Base-by-base conservation (phyloP, 2,329 filamentous ascomycete genomes). In the Pseudocercospora cruenta region DNA sequence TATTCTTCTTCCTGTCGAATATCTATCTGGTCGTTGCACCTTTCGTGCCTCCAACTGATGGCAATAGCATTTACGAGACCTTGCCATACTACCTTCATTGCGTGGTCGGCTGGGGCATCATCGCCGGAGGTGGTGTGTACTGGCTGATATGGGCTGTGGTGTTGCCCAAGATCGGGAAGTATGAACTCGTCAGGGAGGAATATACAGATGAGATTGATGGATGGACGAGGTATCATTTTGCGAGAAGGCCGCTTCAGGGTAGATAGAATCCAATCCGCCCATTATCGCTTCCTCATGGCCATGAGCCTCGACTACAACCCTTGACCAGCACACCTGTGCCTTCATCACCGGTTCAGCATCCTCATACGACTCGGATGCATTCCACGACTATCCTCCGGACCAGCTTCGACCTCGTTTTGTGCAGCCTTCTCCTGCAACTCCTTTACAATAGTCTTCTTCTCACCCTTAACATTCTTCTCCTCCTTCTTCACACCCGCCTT, bases 51-150 rank as follows among this genome's bases (percentile, higher is more conserved):
- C 84, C 84, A 0, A 76, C 74, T 1, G 78, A 77, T 0, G 82
- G 79, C 19, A 77, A 85, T 60, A 84, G 80, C 70, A 81, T 85
- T n/a, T 86, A 86, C 73, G 75, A 84, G 47, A 75, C 78, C n/a
- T 73, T 86, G 49, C 84, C 84, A 0, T 86, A 86, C 74, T 86
- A 81, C 69, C 77, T 84, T 49, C 83, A 86, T 70, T 86, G 83
- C 61, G 80, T 86, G 22, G 84, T 85, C 19, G 84, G 84, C 0
- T 75, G 84, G 53, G 83, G 74, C 0, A 81, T 86, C 58, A 83
- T 86, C 64, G 79, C 75, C 2, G 77, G 80, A 8, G 84, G 83
- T 9, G 84, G 81, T 5, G 70, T 85, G 0, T 86, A 86, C 71
- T 86, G 83, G 78, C 57, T 85, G 5, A 67, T 84, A 6, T 86